A percentile compares a stretch with the other conserved stretches of the same genome.
Evolutionary conservation across 225 moss, liverwort and hornwort genomes (phyloP).

Genomic region (Takakia lepidozioides): DNA sequence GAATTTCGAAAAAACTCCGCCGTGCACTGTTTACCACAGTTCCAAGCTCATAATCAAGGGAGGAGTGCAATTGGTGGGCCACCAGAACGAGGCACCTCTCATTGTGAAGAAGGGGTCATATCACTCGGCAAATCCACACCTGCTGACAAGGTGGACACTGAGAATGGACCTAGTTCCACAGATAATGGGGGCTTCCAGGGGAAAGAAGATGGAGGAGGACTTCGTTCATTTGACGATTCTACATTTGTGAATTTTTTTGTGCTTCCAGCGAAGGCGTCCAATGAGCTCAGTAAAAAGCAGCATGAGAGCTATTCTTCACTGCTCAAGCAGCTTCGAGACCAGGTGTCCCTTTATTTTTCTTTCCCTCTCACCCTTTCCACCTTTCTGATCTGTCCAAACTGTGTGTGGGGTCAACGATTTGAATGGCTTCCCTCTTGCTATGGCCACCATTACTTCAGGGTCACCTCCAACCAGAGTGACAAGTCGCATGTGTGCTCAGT

Average conservation of each 20-base stretch:
- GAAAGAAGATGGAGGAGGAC: too few species aligned
- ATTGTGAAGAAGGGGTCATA: constrained; percentile 38
- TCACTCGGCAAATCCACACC: constrained; percentile 35
- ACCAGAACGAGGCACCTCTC: constrained; percentile 17
- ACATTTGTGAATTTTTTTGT: constrained; percentile 75
- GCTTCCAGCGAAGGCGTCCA: constrained; percentile 69
- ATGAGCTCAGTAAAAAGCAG: constrained; percentile 52
- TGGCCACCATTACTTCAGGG: too few species aligned
- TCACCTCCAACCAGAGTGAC: too few species aligned
- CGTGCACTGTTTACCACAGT: constrained; percentile 66
- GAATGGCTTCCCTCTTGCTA: too few species aligned
- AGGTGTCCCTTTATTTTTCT: constrained; percentile 33
- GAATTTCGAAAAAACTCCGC: constrained; percentile 51
- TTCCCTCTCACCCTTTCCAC: too few species aligned
- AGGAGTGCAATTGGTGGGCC: too few species aligned
- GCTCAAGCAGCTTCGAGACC: constrained; percentile 73
- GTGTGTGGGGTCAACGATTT: too few species aligned
- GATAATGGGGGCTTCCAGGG: too few species aligned
- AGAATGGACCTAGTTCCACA: constrained; percentile 11
- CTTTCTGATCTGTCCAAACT: too few species aligned
- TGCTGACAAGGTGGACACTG: constrained; percentile 15
- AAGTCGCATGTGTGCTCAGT: too few species aligned
- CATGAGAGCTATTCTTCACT: constrained; percentile 81
- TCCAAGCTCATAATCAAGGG: constrained; percentile 18
- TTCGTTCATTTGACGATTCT: too few species aligned